A percentile compares a stretch with the other conserved stretches of the same genome.
Evolutionary conservation across 108 stramenopile genomes (phyloP).

Genomic region (Nitzschia sp.): DNA sequence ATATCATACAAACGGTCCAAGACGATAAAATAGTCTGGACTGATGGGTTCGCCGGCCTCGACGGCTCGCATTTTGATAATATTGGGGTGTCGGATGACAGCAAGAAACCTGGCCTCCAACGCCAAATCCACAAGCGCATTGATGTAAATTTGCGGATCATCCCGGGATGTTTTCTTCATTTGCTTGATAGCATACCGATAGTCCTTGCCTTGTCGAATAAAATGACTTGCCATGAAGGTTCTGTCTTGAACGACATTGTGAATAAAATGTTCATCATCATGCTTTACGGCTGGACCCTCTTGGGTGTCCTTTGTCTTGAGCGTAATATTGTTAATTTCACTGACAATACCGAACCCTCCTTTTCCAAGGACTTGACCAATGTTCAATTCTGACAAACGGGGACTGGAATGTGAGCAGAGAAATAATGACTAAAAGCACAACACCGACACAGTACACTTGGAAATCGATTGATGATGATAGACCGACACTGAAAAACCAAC

Average conservation of each 20-base stretch:
- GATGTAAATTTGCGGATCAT: conserved; percentile 60
- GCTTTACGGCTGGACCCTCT: conserved; percentile 20
- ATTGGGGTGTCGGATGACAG: conserved; percentile 81
- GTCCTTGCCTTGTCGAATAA: conserved; percentile 72
- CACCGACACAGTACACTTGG: background rate
- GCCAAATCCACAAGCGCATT: conserved; percentile 82
- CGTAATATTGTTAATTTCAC: conserved; percentile 56
- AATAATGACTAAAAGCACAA: background rate
- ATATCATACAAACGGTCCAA: conserved; percentile 81
- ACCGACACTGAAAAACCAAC: background rate
- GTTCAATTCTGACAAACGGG: conserved; percentile 47
- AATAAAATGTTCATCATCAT: conserved; percentile 64
- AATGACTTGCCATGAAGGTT: conserved; percentile 66
- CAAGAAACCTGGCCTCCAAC: conserved; percentile 70
- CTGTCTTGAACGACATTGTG: conserved; percentile 75
- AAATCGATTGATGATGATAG: too few species aligned
- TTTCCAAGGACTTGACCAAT: conserved; percentile 74
- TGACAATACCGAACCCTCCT: conserved; percentile 83
- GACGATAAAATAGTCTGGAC: conserved; percentile 67
- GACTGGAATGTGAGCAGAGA: background rate
- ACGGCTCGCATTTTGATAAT: conserved; percentile 89
- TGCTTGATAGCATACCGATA: conserved; percentile 84
- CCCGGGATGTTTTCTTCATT: conserved; percentile 55
- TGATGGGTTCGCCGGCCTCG: conserved; percentile 24
- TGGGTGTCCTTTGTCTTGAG: conserved; percentile 19